These are phyloP conservation scores for Botrytis byssoidea DNA, from an alignment of 2,329 filamentous ascomycete genomes.

Conservation along the genomic window DNA sequence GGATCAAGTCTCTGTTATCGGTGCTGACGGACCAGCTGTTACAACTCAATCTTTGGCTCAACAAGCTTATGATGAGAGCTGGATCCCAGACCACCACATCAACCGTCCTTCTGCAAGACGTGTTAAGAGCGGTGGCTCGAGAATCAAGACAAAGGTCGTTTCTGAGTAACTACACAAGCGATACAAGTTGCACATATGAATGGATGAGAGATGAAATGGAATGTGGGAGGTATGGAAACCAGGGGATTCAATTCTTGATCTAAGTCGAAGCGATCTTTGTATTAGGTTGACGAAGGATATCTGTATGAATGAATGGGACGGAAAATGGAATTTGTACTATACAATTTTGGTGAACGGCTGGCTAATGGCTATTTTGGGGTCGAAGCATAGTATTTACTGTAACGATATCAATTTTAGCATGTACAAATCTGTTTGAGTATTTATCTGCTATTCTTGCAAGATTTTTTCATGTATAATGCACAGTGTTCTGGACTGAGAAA, in stretches of 20 bases:
- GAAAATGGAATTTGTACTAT: slow-evolving; percentile 18
- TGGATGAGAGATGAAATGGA: not conserved
- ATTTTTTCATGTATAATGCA: not conserved
- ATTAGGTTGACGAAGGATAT: not conserved
- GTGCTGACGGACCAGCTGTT: slow-evolving; percentile 49
- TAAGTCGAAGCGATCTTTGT: not conserved
- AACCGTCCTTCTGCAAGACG: slow-evolving; percentile 75
- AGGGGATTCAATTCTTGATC: not conserved
- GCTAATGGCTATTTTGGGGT: not conserved
- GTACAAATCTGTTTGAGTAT: slow-evolving; percentile 6
- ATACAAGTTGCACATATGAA: not conserved
- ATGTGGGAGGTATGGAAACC: not conserved
- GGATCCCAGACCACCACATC: slow-evolving; percentile 63
- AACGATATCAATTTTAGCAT: slow-evolving; percentile 11
- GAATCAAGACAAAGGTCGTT: slow-evolving; percentile 29
- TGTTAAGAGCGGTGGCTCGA: slow-evolving; percentile 54
- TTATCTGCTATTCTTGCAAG: not conserved
- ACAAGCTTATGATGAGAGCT: slow-evolving; percentile 39
- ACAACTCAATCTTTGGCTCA: slow-evolving; percentile 35
- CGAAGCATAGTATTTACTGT: slow-evolving; percentile 4
- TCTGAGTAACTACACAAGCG: slow-evolving; percentile 5
- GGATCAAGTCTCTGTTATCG: slow-evolving; percentile 61
- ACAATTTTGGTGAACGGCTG: slow-evolving; percentile 12
- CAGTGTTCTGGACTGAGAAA: not conserved
- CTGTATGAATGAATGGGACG: not conserved